Percentiles rank a stretch among this genome's conserved stretches.
phyloP scores from a whole-genome alignment of 192 early-diverging fungal genomes.

The Oehlia diaphana region DNA sequence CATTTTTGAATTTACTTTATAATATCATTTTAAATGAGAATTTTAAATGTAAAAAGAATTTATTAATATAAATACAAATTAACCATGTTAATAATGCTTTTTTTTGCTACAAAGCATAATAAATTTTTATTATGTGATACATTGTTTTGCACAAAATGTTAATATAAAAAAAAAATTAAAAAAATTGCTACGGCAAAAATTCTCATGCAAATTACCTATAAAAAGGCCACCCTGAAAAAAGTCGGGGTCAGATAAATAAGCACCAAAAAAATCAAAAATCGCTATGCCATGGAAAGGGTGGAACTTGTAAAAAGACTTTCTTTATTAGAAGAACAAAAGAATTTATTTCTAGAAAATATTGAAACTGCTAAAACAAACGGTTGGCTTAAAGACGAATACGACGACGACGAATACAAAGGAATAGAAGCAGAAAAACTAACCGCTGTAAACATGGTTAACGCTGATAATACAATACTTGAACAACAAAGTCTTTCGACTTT shows the following conservation, averaged over 20 bases:
- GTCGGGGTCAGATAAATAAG: slow-evolving; percentile 13
- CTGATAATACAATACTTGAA: slow-evolving; percentile 18
- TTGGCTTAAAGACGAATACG: neutral
- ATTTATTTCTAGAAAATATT: slow-evolving; percentile 5
- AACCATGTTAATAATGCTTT: too few relatives aligned
- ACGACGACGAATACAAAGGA: neutral
- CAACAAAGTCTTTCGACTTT: neutral
- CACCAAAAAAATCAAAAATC: slow-evolving; percentile 1
- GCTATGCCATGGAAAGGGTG: slow-evolving; percentile 30
- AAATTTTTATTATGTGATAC: neutral
- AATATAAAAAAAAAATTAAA: neutral
- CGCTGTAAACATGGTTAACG: slow-evolving; percentile 18
- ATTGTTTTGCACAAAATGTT: neutral
- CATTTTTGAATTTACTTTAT: neutral
- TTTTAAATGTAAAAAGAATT: neutral
- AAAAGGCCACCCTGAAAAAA: slow-evolving; percentile 2
- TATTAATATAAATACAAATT: neutral
- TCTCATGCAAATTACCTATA: neutral
- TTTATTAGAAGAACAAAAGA: slow-evolving; percentile 29
- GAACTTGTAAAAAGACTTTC: slow-evolving; percentile 29
- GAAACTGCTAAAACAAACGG: slow-evolving; percentile 4
- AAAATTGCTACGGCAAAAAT: neutral
- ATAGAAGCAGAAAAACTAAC: slow-evolving; percentile 9
- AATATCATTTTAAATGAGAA: neutral
- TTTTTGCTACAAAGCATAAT: neutral